These are phyloP conservation scores for Solanum neorickii DNA, from an alignment of 257 asterid species.

Conservation along the genomic window DNA sequence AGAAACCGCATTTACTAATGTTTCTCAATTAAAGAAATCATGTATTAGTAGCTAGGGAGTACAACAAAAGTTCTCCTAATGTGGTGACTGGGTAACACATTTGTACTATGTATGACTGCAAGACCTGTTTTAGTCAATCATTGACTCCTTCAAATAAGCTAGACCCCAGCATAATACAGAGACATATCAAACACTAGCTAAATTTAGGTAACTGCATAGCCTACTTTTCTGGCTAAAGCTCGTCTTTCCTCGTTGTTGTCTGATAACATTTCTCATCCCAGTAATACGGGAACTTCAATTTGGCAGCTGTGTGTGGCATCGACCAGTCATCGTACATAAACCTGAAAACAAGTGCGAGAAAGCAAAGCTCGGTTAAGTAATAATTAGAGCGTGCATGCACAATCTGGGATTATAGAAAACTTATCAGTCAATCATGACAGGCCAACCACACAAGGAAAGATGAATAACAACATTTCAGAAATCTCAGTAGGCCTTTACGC, in stretches of 20 bases:
- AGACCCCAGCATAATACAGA: background rate
- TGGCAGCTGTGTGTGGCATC: constrained; percentile 95
- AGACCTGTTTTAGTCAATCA: background rate
- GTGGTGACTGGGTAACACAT: background rate
- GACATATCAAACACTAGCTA: background rate
- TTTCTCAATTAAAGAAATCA: background rate
- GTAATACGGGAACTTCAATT: constrained; percentile 54
- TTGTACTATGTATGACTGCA: background rate
- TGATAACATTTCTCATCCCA: constrained; percentile 72
- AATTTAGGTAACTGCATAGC: background rate
- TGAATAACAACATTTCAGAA: background rate
- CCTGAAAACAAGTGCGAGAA: constrained; percentile 34
- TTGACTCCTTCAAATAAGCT: background rate
- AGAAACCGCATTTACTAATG: background rate
- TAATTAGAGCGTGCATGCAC: background rate
- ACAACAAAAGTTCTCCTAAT: background rate
- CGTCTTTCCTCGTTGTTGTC: constrained; percentile 39
- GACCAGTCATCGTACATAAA: constrained; percentile 78
- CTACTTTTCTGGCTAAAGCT: constrained; percentile 35
- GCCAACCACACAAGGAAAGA: background rate
- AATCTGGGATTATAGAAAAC: background rate
- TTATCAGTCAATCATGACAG: background rate
- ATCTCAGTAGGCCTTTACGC: background rate
- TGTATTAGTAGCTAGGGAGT: background rate
- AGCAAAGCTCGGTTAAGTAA: background rate